Base-by-base conservation (phyloP, 345 rosid genomes). In the Heritiera littoralis region DNA sequence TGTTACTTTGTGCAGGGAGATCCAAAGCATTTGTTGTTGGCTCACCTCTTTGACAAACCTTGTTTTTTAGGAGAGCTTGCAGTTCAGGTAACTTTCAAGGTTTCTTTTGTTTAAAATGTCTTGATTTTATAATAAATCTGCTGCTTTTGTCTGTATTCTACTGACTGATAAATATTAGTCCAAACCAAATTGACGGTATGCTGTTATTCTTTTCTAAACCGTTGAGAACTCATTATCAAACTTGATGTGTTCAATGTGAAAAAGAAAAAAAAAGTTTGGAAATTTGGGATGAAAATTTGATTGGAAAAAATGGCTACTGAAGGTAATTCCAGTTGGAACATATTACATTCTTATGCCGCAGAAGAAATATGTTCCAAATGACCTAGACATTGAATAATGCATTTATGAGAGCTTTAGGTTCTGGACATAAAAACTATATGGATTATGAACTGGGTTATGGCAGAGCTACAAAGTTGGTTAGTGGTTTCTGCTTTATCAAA, bases 41-140 rank as follows among this genome's bases (percentile, higher is more conserved):
- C 97, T 63, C 98, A 94, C 80, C 95, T 94, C 69, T 94, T 96
- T 75, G 99, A 96, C 85, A 95, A 95, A 81, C 99, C 99, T 46
- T 95, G 99, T 86, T 95, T 95, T 83, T 92, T 95, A 13, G 99
- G 99, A 6, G 81, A 90, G 81, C 98, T 96, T 40, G 99, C 97
- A n/a, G 73, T 92, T 23, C 89, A 91, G 92, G 95, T 89, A 80
- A 72, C 56, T 79, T 60, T 40, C n/a, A 45, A 43, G 52, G 5
- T 55, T 76, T 59, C 59, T 68, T 30, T 30, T 30, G 9, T 76
- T 75, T 45, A 15, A 46, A 32, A 48, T 0, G 32, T 64, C 3
- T 9, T 32, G 14, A 28, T 13, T 15, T 5, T 14, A 49, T 52
- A 15, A 15, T 77, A 40, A 56, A 1, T 20, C 70, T 48, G 3